Conservation (phyloP, 2,329 filamentous ascomycete species). For the Trichophyton mentagrophytes region DNA sequence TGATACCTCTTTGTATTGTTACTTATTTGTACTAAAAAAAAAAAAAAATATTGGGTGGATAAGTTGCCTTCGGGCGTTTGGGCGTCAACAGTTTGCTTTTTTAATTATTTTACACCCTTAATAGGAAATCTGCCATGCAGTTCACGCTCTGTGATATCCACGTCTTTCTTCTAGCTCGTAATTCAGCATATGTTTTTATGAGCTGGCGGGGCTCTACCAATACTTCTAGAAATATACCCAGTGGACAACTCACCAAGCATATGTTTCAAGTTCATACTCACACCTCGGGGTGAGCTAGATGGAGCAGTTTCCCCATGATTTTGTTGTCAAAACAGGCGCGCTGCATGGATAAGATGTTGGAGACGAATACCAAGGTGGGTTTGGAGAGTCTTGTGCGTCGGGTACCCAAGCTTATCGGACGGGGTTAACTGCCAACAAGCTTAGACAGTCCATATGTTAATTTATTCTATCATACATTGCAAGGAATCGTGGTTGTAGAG, state of each 20-base stretch:
- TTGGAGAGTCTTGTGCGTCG: neutral
- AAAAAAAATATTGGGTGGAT: neutral
- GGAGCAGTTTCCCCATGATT: neutral
- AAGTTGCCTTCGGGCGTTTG: neutral
- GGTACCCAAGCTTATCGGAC: neutral
- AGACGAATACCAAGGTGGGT: neutral
- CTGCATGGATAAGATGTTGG: neutral
- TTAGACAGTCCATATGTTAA: neutral
- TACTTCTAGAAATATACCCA: neutral
- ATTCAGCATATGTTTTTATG: neutral
- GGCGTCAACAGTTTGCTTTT: neutral
- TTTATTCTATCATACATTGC: neutral
- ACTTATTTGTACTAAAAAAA: neutral
- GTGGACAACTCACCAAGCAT: neutral
- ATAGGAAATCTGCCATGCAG: neutral
- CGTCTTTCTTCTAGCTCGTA: neutral
- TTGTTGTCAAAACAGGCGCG: neutral
- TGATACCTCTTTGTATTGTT: conserved; percentile 2
- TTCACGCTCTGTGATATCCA: neutral
- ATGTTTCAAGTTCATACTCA: neutral
- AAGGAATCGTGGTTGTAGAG: neutral
- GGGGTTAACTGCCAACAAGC: neutral
- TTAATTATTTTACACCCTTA: neutral
- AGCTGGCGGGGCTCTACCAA: neutral
- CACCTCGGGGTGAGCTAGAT: neutral